Evolutionary conservation across 495 filamentous ascomycete species (phyloP), one percentile per base, ranked within the genome.

Genomic region (Aspergillus heteromorphus): DNA sequence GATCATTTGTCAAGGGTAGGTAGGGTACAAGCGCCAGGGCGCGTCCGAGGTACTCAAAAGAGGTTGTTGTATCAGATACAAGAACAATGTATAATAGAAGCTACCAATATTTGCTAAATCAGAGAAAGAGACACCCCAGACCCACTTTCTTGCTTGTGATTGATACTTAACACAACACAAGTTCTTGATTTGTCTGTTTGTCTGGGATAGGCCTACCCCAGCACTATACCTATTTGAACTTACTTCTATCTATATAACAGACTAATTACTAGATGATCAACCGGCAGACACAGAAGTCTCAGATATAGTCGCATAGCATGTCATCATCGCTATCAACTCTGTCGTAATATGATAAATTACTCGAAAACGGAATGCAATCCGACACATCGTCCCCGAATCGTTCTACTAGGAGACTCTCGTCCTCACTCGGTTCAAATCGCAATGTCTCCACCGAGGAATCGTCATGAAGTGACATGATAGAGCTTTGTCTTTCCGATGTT

Each of bases 331-430:
- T 30, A 40, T 27, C 10, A 27, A 6, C 30, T 4, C 48, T 9
- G 14, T 41, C 30, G 3, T 29, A 0, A 0, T 27, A 38, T 36
- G 16, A 36, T 5, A 29, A 29, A 34, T 8, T 4, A 31, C 40
- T 2, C 19, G 49, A 48, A 30, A 25, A 19, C 18, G 30, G 38
- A 4, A 25, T 30, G 20, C 45, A 34, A 49, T 45, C 54, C 25
- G 51, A 45, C 9, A 50, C 6, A 9, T 19, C n/a, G 18, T 49
- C 49, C 20, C 49, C 49, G 9, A 18, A 18, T 6, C 11, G 30
- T 36, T 59, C 57, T 2, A 48, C 42, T 30, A 38, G 42, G 31
- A 56, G 47, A 40, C 49, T 53, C 14, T 56, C 51, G 40, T 48
- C 36, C 34, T 48, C 42, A 16, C 42, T 54, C 27, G 4, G 6